These are phyloP conservation scores for Alternaria arbusti DNA, from an alignment of 2,329 filamentous ascomycete genomes.

Conservation along the genomic window DNA sequence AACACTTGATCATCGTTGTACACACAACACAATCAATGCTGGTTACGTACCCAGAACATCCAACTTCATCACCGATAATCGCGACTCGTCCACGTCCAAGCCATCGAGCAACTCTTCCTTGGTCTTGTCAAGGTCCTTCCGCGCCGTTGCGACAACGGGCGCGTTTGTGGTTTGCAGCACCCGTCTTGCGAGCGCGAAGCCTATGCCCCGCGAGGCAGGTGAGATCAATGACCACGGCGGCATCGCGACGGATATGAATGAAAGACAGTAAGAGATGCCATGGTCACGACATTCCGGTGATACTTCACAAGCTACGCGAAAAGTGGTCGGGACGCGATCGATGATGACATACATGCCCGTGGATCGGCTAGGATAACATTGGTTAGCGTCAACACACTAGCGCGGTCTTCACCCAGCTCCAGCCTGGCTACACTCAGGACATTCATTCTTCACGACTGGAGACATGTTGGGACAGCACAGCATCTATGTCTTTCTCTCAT, in stretches of 20 bases:
- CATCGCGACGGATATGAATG: conserved; percentile 38
- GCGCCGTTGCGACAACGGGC: conserved; percentile 66
- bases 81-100: conserved; percentile 54
- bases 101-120: conserved; percentile 59
- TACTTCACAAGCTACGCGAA: conserved; percentile 3
- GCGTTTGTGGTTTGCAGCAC: conserved; percentile 63
- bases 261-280: conserved; percentile 2
- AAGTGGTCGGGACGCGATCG: conserved; percentile 29
- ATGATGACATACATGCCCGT: conserved; percentile 39
- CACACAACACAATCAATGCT: background rate
- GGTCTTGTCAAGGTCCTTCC: conserved; percentile 59
- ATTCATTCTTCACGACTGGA: background rate
- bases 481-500: background rate
- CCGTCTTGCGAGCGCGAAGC: conserved; percentile 65
- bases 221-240: conserved; percentile 59
- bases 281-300: conserved; percentile 3
- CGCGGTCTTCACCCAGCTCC: background rate
- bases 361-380: conserved; percentile 25
- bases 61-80: conserved; percentile 60
- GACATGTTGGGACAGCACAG: background rate
- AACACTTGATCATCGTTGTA: background rate
- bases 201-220: conserved; percentile 69
- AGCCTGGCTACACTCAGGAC: background rate
- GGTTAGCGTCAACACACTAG: background rate
- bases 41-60: conserved; percentile 62